Base-by-base conservation (phyloP, 768 basidiomycete species). In the Pleurotus citrinopileatus region DNA sequence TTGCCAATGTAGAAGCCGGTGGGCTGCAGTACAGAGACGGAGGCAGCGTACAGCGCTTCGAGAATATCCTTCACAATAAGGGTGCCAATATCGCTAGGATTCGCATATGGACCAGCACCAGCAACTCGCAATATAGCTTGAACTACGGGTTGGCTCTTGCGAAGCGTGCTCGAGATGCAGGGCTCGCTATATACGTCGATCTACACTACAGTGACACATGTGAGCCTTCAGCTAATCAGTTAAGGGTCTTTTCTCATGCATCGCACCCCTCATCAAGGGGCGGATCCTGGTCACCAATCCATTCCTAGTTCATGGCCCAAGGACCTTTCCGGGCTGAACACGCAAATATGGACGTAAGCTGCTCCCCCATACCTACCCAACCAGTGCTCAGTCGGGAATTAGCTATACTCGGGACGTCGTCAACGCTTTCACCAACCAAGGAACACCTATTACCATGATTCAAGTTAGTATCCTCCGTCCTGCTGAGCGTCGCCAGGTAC, bases 131-230 rank as follows among this genome's bases (percentile, higher is more conserved):
- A 20, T 84, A 84, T 61, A 79, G 76, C 57, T 63, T 82, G 52
- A 66, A 61, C 32, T 82, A 83, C 58, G 82, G 74, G 0, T 68
- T 86, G 20, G 71, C 72, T 0, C 65, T 84, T 36, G 83, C 77
- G 4, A 82, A 82, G 65, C 70, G 83, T 8, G 77, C 80, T 42
- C 73, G 70, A 38, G 80, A 79, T 9, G 81, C 79, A 9, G 82
- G 82, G 9, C 75, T 85, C 79, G 69, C 70, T 9, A 60, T 86
- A 12, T 62, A 77, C 37, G 69, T 86, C 8, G 82, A 86, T 59
- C 63, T 85, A 42, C 83, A 86, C 58, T 84, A 77, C 62, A 83
- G 82, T 61, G 83, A 86, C 60, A 83, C 78, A n/a, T 81, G 81
- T 82, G 56, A 25, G 75, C 68, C 22, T 12, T 10, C 8, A 17